These are phyloP conservation scores for Backusella sp. DNA, from an alignment of 192 early-diverging fungal species.

Conservation along the genomic window DNA sequence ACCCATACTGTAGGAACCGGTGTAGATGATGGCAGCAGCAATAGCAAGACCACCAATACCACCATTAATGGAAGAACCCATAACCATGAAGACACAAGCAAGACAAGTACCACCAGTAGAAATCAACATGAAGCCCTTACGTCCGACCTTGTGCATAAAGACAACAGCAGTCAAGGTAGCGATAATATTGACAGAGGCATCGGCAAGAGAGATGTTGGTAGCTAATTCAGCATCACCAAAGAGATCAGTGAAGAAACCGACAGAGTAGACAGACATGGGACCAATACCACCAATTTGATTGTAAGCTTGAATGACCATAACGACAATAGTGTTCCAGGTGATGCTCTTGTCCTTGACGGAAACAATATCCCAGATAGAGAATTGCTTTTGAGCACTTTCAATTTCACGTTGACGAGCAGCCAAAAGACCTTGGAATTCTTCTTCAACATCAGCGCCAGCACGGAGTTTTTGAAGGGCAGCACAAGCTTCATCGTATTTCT, in stretches of 20 bases:
- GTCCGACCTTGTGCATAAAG: conserved; percentile 66
- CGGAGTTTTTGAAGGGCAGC: conserved; percentile 57
- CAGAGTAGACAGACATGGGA: conserved; percentile 81
- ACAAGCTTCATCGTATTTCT: conserved; percentile 61
- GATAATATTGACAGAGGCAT: conserved; percentile 59
- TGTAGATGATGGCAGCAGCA: conserved; percentile 61
- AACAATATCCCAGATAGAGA: conserved; percentile 18
- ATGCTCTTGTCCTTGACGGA: conserved; percentile 23
- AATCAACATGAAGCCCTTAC: conserved; percentile 64
- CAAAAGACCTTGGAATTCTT: conserved; percentile 62
- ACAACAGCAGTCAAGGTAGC: conserved; percentile 57
- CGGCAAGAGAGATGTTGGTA: conserved; percentile 60
- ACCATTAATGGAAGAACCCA: conserved; percentile 44
- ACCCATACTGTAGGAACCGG: conserved; percentile 73
- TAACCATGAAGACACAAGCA: conserved; percentile 61
- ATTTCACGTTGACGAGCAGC: conserved; percentile 38
- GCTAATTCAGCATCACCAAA: conserved; percentile 49
- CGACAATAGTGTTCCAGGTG: conserved; percentile 59
- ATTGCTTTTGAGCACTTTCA: conserved; percentile 1
- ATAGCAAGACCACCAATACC: conserved; percentile 54
- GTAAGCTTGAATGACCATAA: conserved; percentile 68
- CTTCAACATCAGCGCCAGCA: conserved; percentile 54
- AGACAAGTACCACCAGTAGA: conserved; percentile 61
- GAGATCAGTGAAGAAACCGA: conserved; percentile 68
- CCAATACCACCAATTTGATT: conserved; percentile 89